Conservation (phyloP, 2,329 filamentous ascomycete genomes). For the Talaromyces sp. region DNA sequence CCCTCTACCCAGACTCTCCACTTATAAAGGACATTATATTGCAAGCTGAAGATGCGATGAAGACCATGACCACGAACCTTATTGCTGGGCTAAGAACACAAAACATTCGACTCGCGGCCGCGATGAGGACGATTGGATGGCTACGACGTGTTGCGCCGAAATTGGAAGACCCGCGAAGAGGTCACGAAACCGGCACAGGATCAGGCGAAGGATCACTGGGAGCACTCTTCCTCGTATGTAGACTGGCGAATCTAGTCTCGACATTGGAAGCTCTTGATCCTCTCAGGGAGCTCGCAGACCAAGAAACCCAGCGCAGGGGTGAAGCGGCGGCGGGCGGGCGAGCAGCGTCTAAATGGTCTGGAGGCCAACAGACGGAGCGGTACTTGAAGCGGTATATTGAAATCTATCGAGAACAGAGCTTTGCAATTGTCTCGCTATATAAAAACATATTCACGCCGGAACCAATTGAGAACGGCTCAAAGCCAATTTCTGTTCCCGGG, state of each 20-base stretch:
- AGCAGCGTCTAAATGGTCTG: slow-evolving; percentile 31
- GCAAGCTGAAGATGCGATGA: slow-evolving; percentile 84
- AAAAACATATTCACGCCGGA: slow-evolving; percentile 77
- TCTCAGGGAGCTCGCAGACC: slow-evolving; percentile 81
- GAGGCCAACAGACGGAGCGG: slow-evolving; percentile 87
- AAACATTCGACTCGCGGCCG: slow-evolving; percentile 80
- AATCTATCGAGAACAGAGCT: slow-evolving; percentile 95
- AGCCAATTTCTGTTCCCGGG: slow-evolving; percentile 27
- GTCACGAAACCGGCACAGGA: slow-evolving; percentile 23
- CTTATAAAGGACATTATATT: slow-evolving; percentile 68
- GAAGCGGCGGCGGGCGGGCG: slow-evolving; percentile 26
- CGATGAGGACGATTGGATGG: slow-evolving; percentile 88
- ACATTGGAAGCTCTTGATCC: slow-evolving; percentile 83
- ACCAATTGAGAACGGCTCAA: slow-evolving; percentile 34
- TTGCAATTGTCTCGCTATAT: slow-evolving; percentile 92
- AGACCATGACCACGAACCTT: slow-evolving; percentile 80
- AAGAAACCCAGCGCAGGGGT: slow-evolving; percentile 61
- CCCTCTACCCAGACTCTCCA: slow-evolving; percentile 74
- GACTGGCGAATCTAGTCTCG: slow-evolving; percentile 71
- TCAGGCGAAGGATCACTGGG: slow-evolving; percentile 67
- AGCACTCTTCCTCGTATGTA: slow-evolving; percentile 81
- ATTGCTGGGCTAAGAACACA: slow-evolving; percentile 73
- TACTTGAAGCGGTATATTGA: slow-evolving; percentile 95
- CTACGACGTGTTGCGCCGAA: slow-evolving; percentile 83
- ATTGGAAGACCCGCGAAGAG: slow-evolving; percentile 51